phyloP scores from a whole-genome alignment of 257 asterid genomes.

The Solanum gandarillasii region DNA sequence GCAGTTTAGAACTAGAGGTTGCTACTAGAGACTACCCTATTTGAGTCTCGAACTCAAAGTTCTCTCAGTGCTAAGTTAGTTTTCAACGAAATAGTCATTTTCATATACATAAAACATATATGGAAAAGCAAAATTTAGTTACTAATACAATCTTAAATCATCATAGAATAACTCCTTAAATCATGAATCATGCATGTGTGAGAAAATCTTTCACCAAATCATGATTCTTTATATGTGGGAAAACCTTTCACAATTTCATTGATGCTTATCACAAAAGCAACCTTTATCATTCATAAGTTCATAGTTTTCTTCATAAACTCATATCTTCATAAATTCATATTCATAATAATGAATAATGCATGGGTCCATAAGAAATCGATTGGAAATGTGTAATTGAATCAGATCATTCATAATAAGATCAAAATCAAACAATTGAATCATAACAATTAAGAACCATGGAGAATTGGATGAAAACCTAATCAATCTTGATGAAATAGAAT shows the following conservation, averaged over 20 bases:
- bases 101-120: neutral
- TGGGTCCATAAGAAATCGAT: neutral
- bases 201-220: neutral
- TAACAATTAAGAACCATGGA: neutral
- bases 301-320: neutral
- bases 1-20: neutral
- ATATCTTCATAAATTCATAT: neutral
- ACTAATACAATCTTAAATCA: neutral
- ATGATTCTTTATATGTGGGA: neutral
- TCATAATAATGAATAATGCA: neutral
- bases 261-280: neutral
- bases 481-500: too few relatives aligned
- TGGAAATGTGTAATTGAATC: neutral
- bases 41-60: neutral
- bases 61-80: neutral
- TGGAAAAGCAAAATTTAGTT: neutral
- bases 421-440: neutral
- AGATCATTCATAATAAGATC: neutral
- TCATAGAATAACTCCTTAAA: neutral
- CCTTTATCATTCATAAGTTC: neutral
- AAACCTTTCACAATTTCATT: neutral
- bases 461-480: too few relatives aligned
- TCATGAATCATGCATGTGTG: neutral
- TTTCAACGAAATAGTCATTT: neutral
- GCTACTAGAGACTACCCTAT: neutral